Conservation (phyloP, 192 early-diverging fungal species). For the Phlyctochytrium planicorne region DNA sequence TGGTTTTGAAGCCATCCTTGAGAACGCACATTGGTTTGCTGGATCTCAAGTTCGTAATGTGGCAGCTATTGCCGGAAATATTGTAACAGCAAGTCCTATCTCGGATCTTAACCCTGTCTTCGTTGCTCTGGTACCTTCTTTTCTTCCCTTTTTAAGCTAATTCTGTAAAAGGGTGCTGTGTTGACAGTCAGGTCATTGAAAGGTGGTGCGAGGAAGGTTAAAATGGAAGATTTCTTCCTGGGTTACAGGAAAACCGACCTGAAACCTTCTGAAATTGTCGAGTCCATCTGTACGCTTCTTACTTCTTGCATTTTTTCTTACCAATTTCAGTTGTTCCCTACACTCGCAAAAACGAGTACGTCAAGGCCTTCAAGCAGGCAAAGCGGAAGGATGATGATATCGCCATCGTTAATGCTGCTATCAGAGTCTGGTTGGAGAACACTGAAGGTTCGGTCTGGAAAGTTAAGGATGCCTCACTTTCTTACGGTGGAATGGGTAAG, state of each 20-base stretch:
- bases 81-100: slow-evolving; percentile 85
- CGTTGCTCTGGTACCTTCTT: slow-evolving; percentile 55
- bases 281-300: slow-evolving; percentile 48
- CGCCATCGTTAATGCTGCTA: slow-evolving; percentile 79
- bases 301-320: slow-evolving; percentile 14
- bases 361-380: slow-evolving; percentile 81
- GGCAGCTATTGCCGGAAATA: slow-evolving; percentile 81
- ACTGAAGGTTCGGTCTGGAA: slow-evolving; percentile 18
- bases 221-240: slow-evolving; percentile 72
- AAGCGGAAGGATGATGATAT: slow-evolving; percentile 87
- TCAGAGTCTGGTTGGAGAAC: slow-evolving; percentile 58
- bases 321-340: slow-evolving; percentile 56
- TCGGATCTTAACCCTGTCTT: slow-evolving; percentile 87
- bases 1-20: slow-evolving; percentile 64
- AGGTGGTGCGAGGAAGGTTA: slow-evolving; percentile 48
- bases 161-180: slow-evolving; percentile 33
- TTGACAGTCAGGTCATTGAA: slow-evolving; percentile 48
- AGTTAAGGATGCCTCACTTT: slow-evolving; percentile 61
- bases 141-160: neutral
- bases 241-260: slow-evolving; percentile 80
- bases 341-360: slow-evolving; percentile 54
- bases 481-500: slow-evolving; percentile 79
- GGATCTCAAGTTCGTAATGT: slow-evolving; percentile 85
- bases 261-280: slow-evolving; percentile 61
- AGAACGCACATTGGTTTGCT: slow-evolving; percentile 78